Evolutionary conservation across 1,284 basidiomycete species (phyloP).

Genomic region (Leccinum solheimii): DNA sequence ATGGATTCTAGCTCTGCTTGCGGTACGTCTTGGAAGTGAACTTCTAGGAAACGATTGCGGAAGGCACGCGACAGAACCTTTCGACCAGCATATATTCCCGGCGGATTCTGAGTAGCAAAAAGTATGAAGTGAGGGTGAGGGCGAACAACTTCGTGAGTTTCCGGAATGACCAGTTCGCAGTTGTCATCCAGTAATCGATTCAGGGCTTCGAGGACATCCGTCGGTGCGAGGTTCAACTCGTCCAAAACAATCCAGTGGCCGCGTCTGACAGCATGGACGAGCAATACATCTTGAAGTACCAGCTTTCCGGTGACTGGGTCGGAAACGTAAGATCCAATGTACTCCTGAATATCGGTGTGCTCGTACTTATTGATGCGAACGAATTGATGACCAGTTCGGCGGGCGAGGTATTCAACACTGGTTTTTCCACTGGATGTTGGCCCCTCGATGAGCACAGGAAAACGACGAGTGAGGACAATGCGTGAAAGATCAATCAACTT

Average conservation of each 20-base stretch:
- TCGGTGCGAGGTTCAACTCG: conserved; percentile 96
- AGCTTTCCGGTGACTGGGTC: conserved; percentile 91
- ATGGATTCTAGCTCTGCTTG: conserved; percentile 93
- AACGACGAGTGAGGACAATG: conserved; percentile 86
- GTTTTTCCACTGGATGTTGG: conserved; percentile 99
- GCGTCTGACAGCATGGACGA: conserved; percentile 88
- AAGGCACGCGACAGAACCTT: conserved; percentile 97
- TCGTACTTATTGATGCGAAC: conserved; percentile 99
- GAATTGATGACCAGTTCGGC: conserved; percentile 91
- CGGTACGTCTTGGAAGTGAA: conserved; percentile 98
- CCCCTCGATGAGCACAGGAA: conserved; percentile 96
- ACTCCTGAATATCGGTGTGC: conserved; percentile 99
- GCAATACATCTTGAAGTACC: conserved; percentile 90
- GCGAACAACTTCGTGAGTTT: conserved; percentile 92
- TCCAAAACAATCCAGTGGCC: conserved; percentile 99
- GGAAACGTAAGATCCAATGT: conserved; percentile 95
- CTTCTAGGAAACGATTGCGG: conserved; percentile 97
- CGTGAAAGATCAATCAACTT: conserved; percentile 93
- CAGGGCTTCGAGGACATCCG: conserved; percentile 96
- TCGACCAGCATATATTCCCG: conserved; percentile 95
- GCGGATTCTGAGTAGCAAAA: conserved; percentile 98
- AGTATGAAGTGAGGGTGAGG: conserved; percentile 98
- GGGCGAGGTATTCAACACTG: conserved; percentile 95
- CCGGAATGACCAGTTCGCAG: conserved; percentile 93
- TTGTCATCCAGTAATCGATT: conserved; percentile 98